Evolutionary conservation across 2,329 filamentous ascomycete genomes (phyloP).

Genomic region (Ophiostoma sp.): DNA sequence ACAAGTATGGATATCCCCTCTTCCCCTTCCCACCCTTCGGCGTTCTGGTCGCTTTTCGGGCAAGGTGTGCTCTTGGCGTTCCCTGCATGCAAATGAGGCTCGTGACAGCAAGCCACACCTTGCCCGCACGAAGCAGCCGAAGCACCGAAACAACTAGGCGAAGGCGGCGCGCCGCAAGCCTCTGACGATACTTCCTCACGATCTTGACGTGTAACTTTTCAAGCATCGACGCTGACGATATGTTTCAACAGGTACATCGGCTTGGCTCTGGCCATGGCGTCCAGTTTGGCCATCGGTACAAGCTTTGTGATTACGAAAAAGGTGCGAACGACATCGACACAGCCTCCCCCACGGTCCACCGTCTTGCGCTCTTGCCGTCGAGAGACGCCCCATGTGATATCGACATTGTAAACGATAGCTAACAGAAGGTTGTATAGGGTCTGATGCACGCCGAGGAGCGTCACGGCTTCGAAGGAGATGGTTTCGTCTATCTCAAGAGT

Average conservation of each 20-base stretch:
- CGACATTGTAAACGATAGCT: neutral
- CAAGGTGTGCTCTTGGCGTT: neutral
- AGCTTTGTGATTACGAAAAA: slow-evolving; percentile 99
- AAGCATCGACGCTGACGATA: slow-evolving; percentile 1
- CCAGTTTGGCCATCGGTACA: slow-evolving; percentile 75
- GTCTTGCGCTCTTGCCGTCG: neutral
- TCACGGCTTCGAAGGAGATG: slow-evolving; percentile 96
- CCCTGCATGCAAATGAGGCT: neutral
- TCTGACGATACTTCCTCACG: neutral
- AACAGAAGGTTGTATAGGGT: slow-evolving; percentile 30
- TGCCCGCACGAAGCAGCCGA: neutral
- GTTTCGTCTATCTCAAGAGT: slow-evolving; percentile 89
- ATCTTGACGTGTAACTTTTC: neutral
- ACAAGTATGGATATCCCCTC: slow-evolving; percentile 43
- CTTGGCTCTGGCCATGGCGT: slow-evolving; percentile 71
- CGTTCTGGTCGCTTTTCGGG: neutral
- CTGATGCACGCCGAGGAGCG: slow-evolving; percentile 84
- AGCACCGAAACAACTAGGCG: neutral
- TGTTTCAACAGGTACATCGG: slow-evolving; percentile 62
- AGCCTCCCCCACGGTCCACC: neutral
- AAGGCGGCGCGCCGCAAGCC: neutral
- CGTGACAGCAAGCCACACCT: neutral
- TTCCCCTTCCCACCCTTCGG: slow-evolving; percentile 5
- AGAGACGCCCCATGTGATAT: neutral
- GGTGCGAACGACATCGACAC: slow-evolving; percentile 50